These are phyloP conservation scores for Colletotrichum sp. DNA, from an alignment of 2,329 filamentous ascomycete genomes.

Conservation along the genomic window DNA sequence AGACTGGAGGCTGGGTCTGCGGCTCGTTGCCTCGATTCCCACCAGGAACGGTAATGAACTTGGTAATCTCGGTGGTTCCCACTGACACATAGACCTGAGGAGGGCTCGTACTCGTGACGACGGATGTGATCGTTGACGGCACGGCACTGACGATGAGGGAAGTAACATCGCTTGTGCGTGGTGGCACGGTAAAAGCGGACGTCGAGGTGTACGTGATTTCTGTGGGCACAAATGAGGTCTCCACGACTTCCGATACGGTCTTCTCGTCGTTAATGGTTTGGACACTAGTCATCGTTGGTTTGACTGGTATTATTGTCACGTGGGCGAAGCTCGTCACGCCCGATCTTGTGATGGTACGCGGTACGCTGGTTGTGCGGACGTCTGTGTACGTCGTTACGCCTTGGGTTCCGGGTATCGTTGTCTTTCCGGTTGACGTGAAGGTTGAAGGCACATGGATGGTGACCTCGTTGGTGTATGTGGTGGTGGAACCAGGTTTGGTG, in stretches of 20 bases:
- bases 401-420: not conserved
- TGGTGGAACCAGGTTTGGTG: not conserved
- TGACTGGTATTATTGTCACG: not conserved
- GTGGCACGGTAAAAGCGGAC: not conserved
- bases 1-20: slow-evolving; percentile 16
- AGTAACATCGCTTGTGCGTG: not conserved
- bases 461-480: not conserved
- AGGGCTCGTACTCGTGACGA: not conserved
- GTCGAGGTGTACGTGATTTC: not conserved
- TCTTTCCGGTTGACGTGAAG: not conserved
- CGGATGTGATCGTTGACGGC: not conserved
- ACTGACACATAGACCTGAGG: slow-evolving; percentile 14
- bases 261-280: not conserved
- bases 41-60: slow-evolving; percentile 16
- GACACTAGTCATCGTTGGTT: not conserved
- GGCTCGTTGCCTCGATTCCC: not conserved
- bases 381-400: not conserved
- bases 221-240: not conserved
- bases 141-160: not conserved
- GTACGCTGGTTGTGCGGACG: not conserved
- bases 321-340: not conserved
- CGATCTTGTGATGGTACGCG: not conserved
- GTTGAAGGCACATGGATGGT: not conserved
- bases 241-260: not conserved
- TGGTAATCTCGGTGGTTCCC: slow-evolving; percentile 26